A percentile compares a stretch with the other conserved stretches of the same genome.
phyloP scores from a whole-genome alignment of 2,329 filamentous ascomycete species.

The Paecilomyces niveus region DNA sequence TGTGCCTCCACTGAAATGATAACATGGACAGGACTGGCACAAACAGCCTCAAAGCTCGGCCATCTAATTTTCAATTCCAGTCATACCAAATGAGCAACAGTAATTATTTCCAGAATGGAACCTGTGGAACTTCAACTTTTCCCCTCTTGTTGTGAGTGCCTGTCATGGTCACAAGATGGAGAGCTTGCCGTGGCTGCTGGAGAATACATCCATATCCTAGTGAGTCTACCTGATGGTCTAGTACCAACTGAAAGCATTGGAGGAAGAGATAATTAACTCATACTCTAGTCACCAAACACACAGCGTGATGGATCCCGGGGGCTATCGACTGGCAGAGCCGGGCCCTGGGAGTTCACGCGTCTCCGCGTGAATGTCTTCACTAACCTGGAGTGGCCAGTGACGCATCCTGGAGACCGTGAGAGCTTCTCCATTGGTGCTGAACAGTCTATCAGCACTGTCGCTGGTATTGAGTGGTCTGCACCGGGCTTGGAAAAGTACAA shows the following conservation, averaged over 20 bases:
- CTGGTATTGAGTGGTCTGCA: conserved; percentile 50
- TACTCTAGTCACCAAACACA: conserved; percentile 7
- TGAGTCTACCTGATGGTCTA: conserved; percentile 18
- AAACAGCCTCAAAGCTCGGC: background rate
- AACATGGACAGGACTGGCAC: background rate
- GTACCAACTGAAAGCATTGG: conserved; percentile 18
- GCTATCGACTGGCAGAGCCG: conserved; percentile 12
- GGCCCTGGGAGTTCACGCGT: conserved; percentile 30
- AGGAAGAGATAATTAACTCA: conserved; percentile 10
- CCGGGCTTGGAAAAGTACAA: conserved; percentile 49
- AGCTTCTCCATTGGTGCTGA: conserved; percentile 54
- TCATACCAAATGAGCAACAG: background rate
- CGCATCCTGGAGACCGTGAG: conserved; percentile 39
- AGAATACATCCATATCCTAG: conserved; percentile 49
- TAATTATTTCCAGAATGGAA: conserved; percentile 12
- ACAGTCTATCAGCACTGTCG: conserved; percentile 45
- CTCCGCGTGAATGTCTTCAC: conserved; percentile 49
- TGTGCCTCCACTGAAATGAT: background rate
- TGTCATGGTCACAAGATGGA: conserved; percentile 55
- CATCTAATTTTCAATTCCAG: background rate
- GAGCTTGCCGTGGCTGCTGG: conserved; percentile 51
- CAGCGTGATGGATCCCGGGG: conserved; percentile 12
- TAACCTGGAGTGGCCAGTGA: conserved; percentile 41
- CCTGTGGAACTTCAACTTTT: conserved; percentile 37
- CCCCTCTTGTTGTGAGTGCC: conserved; percentile 45